Evolutionary conservation across 306 rosid species (phyloP).

Genomic region (Dryas alaskensis): DNA sequence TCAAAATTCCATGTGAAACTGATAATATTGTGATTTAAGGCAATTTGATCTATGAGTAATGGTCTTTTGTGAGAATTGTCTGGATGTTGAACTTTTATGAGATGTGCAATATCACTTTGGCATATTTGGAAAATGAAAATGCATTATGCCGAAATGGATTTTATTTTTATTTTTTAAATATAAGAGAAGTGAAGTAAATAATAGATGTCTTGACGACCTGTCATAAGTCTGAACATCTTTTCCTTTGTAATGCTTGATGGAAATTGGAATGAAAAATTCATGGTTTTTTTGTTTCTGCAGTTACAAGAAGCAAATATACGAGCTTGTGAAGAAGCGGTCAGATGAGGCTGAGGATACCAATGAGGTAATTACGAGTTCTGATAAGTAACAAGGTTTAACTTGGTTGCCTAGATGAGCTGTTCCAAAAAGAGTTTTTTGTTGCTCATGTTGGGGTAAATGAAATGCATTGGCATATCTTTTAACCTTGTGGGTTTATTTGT

Average conservation of each 20-base stretch:
- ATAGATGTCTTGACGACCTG: too few species aligned
- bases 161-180: too few species aligned
- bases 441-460: neutral
- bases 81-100: neutral
- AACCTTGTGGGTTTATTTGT: neutral
- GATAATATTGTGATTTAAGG: too few species aligned
- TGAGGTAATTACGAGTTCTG: constrained; percentile 55
- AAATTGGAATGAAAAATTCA: neutral
- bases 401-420: neutral
- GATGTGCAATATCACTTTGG: too few species aligned
- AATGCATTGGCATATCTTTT: constrained; percentile 7
- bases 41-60: neutral
- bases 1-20: neutral
- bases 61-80: neutral
- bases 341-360: constrained; percentile 63
- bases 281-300: constrained; percentile 36
- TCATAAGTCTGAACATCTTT: neutral
- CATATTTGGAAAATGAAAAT: too few species aligned
- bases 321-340: constrained; percentile 69
- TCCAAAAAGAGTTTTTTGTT: neutral
- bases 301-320: constrained; percentile 75
- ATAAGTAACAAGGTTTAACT: neutral
- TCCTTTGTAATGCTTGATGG: neutral
- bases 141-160: too few species aligned
- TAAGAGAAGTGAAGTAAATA: too few species aligned